A percentile compares a stretch with the other conserved stretches of the same genome.
phyloP scores from a whole-genome alignment of 371 early-diverging fungal species.

The Fennellomyces sp. region DNA sequence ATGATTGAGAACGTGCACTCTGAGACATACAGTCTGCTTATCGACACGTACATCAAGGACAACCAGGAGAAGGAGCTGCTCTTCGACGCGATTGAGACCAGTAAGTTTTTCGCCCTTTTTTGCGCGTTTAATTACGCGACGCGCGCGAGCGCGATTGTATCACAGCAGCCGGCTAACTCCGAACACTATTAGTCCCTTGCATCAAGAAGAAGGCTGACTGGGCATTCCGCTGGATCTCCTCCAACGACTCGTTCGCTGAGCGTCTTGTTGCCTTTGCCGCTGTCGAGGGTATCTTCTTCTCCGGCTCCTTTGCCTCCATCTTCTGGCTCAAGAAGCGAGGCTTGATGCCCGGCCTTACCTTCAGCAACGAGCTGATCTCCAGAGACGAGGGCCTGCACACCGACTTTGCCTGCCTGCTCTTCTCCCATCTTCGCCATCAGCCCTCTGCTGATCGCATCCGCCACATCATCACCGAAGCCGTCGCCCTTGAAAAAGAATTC shows the following conservation, averaged over 20 bases:
- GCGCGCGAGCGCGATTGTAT: conserved; percentile 8
- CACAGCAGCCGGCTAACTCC: conserved; percentile 5
- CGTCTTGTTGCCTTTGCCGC: conserved; percentile 99
- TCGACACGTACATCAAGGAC: conserved; percentile 99
- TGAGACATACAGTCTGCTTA: conserved; percentile 98
- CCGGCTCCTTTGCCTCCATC: conserved; percentile 99
- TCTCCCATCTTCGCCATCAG: conserved; percentile 84
- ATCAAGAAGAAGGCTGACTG: conserved; percentile 99
- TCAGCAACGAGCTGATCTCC: conserved; percentile 99
- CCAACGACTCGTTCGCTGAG: conserved; percentile 91
- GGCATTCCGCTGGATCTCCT: conserved; percentile 98
- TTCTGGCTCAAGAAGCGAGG: conserved; percentile 99
- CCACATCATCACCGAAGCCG: conserved; percentile 93
- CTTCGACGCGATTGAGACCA: conserved; percentile 97
- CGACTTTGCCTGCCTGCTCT: conserved; percentile 99
- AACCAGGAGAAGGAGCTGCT: conserved; percentile 84
- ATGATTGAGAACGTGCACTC: conserved; percentile 99
- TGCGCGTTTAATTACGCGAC: conserved; percentile 4
- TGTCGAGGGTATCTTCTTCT: conserved; percentile 99
- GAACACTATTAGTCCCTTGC: conserved; percentile 78
- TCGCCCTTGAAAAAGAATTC: conserved; percentile 96
- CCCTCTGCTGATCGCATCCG: conserved; percentile 74
- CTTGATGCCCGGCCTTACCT: conserved; percentile 99
- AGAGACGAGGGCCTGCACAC: conserved; percentile 99
- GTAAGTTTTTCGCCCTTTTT: conserved; percentile 41